These are phyloP conservation scores for Paecilomyces variotii DNA, from an alignment of 2,329 filamentous ascomycete genomes.

Conservation along the genomic window DNA sequence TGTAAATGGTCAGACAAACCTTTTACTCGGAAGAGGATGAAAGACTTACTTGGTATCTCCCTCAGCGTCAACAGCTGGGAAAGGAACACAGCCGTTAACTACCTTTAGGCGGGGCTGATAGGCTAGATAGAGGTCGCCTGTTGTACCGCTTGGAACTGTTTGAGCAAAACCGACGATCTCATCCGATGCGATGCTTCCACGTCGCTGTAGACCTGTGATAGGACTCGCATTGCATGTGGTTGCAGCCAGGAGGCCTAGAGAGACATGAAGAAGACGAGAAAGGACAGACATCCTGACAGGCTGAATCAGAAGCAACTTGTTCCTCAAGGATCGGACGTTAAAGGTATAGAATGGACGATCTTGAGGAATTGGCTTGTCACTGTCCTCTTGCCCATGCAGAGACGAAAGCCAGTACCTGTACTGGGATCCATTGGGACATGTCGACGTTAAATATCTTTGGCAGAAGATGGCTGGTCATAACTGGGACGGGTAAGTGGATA, in stretches of 20 bases:
- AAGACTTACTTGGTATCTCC: conserved; percentile 50
- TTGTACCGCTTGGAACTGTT: conserved; percentile 42
- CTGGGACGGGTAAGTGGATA: neutral
- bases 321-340: neutral
- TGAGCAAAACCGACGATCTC: conserved; percentile 47
- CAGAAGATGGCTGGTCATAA: neutral
- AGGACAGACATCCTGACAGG: neutral
- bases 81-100: conserved; percentile 54
- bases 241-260: neutral
- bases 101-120: conserved; percentile 52
- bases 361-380: neutral
- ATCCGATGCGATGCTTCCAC: conserved; percentile 39
- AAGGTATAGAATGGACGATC: neutral
- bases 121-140: conserved; percentile 44
- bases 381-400: neutral
- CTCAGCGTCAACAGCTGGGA: conserved; percentile 50
- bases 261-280: neutral
- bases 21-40: neutral
- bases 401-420: neutral
- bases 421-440: neutral
- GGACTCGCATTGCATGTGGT: neutral
- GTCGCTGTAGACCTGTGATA: conserved; percentile 5
- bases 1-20: conserved; percentile 12
- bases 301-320: neutral
- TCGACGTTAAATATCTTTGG: neutral